Percentiles rank a stretch among this genome's conserved stretches.
These are phyloP conservation scores for Aspergillus bombycis DNA, from an alignment of 2,329 filamentous ascomycete species.

Conservation along the genomic window DNA sequence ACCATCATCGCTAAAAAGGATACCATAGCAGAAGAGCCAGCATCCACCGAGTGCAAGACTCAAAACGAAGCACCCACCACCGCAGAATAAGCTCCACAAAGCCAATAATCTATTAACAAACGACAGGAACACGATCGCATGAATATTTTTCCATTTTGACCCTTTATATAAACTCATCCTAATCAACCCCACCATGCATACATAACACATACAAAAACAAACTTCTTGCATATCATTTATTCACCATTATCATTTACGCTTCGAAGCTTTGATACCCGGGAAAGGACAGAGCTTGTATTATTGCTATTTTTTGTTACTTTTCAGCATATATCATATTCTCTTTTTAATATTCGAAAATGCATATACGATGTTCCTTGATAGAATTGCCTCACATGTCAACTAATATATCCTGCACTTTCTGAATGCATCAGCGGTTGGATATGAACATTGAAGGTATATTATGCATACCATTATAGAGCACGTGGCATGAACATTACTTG, in stretches of 20 bases:
- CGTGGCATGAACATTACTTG: not conserved
- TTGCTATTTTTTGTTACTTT: not conserved
- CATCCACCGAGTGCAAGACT: conserved; percentile 1
- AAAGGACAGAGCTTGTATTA: conserved; percentile 7
- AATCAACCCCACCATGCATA: not conserved
- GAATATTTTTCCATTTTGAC: not conserved
- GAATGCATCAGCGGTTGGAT: not conserved
- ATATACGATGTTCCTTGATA: not conserved
- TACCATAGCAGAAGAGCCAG: not conserved
- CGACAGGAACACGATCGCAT: not conserved
- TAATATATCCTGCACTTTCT: not conserved
- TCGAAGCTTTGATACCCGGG: conserved; percentile 10
- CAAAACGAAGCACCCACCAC: not conserved
- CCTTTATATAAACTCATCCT: not conserved
- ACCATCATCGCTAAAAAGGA: not conserved
- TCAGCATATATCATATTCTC: not conserved
- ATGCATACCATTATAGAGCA: not conserved
- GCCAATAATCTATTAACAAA: not conserved
- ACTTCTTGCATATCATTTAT: not conserved
- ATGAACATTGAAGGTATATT: not conserved
- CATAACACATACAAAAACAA: not conserved
- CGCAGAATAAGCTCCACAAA: not conserved
- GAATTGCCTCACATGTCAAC: not conserved
- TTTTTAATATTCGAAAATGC: not conserved
- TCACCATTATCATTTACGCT: not conserved